phyloP scores from a whole-genome alignment of 208 protist genomes.

The Trypanosomatidae sp. region DNA sequence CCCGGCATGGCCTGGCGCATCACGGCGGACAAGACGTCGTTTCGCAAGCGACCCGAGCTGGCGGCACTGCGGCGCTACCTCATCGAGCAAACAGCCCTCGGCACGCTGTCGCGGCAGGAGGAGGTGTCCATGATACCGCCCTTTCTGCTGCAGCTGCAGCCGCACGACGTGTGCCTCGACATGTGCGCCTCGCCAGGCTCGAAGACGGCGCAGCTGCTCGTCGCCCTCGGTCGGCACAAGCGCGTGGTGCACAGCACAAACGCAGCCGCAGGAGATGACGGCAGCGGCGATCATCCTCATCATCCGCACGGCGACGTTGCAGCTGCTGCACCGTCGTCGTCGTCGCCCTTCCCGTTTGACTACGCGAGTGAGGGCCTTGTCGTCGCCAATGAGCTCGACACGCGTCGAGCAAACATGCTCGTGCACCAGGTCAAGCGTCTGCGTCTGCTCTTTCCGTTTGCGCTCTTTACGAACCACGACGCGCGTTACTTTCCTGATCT shows the following conservation, averaged over 20 bases:
- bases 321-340: slow-evolving; percentile 11
- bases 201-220: slow-evolving; percentile 85
- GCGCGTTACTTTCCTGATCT: slow-evolving; percentile 69
- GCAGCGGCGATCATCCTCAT: not conserved
- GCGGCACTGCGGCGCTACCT: slow-evolving; percentile 56
- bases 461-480: slow-evolving; percentile 87
- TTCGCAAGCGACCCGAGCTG: slow-evolving; percentile 62
- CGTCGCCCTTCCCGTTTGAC: slow-evolving; percentile 70
- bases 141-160: slow-evolving; percentile 74
- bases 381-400: slow-evolving; percentile 81
- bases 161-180: slow-evolving; percentile 68
- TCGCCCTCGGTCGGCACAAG: slow-evolving; percentile 69
- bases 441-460: slow-evolving; percentile 72
- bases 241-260: slow-evolving; percentile 5
- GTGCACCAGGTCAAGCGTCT: slow-evolving; percentile 82
- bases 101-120: slow-evolving; percentile 77
- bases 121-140: slow-evolving; percentile 78
- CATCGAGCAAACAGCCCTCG: slow-evolving; percentile 65
- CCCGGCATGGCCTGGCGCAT: slow-evolving; percentile 69
- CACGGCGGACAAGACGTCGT: slow-evolving; percentile 56
- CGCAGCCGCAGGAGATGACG: not conserved
- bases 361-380: slow-evolving; percentile 60
- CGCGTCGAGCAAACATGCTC: slow-evolving; percentile 77
- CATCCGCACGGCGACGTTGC: slow-evolving; percentile 1
- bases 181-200: slow-evolving; percentile 87